Evolutionary conservation across 495 filamentous ascomycete species (phyloP).

Genomic region (Filosporella fistucella): DNA sequence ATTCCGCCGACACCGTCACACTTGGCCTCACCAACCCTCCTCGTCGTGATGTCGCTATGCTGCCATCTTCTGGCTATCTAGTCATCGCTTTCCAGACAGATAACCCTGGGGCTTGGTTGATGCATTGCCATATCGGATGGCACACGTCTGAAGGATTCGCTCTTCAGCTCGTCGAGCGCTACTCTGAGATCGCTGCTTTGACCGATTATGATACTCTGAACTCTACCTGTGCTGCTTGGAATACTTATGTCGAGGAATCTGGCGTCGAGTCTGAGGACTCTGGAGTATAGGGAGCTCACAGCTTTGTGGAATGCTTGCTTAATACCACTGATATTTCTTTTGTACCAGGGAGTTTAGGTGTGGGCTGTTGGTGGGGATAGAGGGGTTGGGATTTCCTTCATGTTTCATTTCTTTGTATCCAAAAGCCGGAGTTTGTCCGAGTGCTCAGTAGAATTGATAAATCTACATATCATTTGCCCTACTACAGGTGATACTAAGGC

Average conservation of each 20-base stretch:
- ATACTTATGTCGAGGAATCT: slow-evolving; percentile 16
- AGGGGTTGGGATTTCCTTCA: too few relatives aligned
- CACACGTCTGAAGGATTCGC: slow-evolving; percentile 51
- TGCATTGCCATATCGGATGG: slow-evolving; percentile 51
- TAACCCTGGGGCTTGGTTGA: slow-evolving; percentile 37
- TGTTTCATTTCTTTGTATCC: too few relatives aligned
- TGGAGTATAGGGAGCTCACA: slow-evolving; percentile 29
- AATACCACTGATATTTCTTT: too few relatives aligned
- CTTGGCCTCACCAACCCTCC: slow-evolving; percentile 1
- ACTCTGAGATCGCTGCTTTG: slow-evolving; percentile 31
- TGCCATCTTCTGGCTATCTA: slow-evolving; percentile 21
- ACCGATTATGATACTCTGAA: slow-evolving; percentile 28
- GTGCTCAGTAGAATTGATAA: too few relatives aligned
- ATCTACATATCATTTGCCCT: too few relatives aligned
- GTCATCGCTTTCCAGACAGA: slow-evolving; percentile 45
- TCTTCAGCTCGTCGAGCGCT: slow-evolving; percentile 49
- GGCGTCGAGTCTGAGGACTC: slow-evolving; percentile 27
- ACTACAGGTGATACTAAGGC: too few relatives aligned
- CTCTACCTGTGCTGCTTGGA: slow-evolving; percentile 30
- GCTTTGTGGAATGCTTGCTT: too few relatives aligned
- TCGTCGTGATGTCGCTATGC: slow-evolving; percentile 3
- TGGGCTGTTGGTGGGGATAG: too few relatives aligned
- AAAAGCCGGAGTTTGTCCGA: too few relatives aligned
- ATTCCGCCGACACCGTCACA: background rate
- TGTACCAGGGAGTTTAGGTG: too few relatives aligned